phyloP scores from a whole-genome alignment of 1,139 yeast species.

The Pichia sp. region DNA sequence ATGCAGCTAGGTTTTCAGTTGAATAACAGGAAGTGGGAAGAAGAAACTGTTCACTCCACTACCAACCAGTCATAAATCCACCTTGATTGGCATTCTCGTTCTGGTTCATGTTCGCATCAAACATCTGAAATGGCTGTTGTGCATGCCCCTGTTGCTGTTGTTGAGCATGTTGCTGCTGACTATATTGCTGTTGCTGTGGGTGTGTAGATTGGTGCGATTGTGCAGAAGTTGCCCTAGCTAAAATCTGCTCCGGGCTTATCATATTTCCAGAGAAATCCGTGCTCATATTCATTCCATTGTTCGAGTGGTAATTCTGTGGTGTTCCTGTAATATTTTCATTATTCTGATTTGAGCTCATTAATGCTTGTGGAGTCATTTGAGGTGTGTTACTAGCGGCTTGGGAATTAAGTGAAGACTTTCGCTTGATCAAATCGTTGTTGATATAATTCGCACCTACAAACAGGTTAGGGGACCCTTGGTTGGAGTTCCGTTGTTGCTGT shows the following conservation, averaged over 20 bases:
- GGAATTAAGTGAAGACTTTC: slow-evolving; percentile 2
- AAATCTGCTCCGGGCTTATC: slow-evolving; percentile 26
- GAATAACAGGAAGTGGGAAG: too few species aligned
- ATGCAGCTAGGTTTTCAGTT: too few species aligned
- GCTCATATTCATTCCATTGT: too few species aligned
- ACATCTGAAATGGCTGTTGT: slow-evolving; percentile 1
- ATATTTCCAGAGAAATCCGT: slow-evolving; percentile 12
- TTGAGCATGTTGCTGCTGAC: slow-evolving; percentile 1
- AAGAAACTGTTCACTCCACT: too few species aligned
- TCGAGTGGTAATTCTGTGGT: slow-evolving; percentile 8
- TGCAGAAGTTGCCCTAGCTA: slow-evolving; percentile 20
- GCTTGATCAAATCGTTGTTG: too few species aligned
- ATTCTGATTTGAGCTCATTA: slow-evolving; percentile 18
- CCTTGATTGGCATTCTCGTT: too few species aligned
- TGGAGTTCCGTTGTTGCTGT: slow-evolving; percentile 9
- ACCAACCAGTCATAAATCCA: slow-evolving; percentile 5
- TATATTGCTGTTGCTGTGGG: background rate
- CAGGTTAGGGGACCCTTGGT: too few species aligned
- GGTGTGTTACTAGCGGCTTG: slow-evolving; percentile 4
- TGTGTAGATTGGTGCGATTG: slow-evolving; percentile 1
- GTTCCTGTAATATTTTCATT: slow-evolving; percentile 1
- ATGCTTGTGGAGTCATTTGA: slow-evolving; percentile 11
- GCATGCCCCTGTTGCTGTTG: background rate
- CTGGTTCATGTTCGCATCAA: too few species aligned
- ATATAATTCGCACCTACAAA: too few species aligned